Evolutionary conservation across 202 grass and related monocot genomes (phyloP).

Genomic region (Musa balbisiana): DNA sequence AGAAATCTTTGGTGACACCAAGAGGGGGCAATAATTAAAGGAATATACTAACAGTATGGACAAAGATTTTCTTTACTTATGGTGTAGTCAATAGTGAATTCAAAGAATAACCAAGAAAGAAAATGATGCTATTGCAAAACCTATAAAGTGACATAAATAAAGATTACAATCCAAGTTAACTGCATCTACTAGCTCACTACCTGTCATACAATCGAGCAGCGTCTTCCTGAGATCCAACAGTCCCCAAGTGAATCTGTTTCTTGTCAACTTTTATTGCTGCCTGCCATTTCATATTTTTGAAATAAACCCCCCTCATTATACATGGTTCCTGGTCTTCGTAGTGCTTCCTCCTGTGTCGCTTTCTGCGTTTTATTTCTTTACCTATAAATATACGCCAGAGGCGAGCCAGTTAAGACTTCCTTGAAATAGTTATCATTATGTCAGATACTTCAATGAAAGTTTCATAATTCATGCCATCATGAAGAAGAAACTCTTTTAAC

Average conservation of each 20-base stretch:
- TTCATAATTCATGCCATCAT: too few species aligned
- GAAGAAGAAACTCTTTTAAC: too few species aligned
- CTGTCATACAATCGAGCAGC: constrained; percentile 92
- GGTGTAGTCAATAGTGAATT: too few species aligned
- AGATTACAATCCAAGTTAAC: background rate
- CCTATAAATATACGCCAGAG: constrained; percentile 22
- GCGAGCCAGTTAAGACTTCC: background rate
- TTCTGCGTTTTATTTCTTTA: constrained; percentile 87
- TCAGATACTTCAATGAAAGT: background rate
- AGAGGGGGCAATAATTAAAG: too few species aligned
- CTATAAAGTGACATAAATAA: background rate
- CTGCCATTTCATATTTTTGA: constrained; percentile 99
- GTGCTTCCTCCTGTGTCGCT: constrained; percentile 90
- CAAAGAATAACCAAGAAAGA: background rate
- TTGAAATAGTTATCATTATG: background rate
- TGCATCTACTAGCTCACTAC: constrained; percentile 32
- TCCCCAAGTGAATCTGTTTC: constrained; percentile 98
- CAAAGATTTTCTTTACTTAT: too few species aligned
- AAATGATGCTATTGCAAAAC: background rate
- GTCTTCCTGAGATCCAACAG: constrained; percentile 86
- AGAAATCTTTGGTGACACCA: too few species aligned
- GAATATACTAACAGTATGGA: too few species aligned
- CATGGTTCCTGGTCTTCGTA: constrained; percentile 91
- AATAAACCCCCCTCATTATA: constrained; percentile 93
- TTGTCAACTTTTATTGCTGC: constrained; percentile 99